Conservation (phyloP, 257 asterid species). For the Solanum chmielewskii region DNA sequence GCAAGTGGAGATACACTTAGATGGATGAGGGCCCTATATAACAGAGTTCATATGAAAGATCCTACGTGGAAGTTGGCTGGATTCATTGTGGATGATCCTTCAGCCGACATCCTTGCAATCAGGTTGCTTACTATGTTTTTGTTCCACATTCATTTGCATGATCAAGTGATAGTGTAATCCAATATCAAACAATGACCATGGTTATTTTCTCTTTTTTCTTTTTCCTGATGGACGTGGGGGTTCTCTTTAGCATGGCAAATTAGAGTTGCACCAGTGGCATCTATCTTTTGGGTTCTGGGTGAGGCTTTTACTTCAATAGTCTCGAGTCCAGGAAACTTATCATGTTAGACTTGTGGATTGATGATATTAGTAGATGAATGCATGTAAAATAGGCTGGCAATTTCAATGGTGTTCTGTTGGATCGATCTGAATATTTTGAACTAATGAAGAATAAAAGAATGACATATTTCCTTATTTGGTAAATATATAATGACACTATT, state of each 20-base stretch:
- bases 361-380: background rate
- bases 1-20: constrained; percentile 49
- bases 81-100: constrained; percentile 81
- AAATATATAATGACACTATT: background rate
- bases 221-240: background rate
- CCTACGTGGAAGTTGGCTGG: constrained; percentile 98
- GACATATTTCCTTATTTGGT: background rate
- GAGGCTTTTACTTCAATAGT: background rate
- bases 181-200: background rate
- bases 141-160: background rate
- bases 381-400: background rate
- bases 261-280: background rate
- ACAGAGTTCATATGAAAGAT: constrained; percentile 78
- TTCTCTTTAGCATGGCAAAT: background rate
- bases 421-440: background rate
- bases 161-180: background rate
- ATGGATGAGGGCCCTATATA: constrained; percentile 91
- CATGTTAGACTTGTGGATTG: background rate
- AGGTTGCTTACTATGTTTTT: constrained; percentile 23
- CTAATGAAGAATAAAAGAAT: background rate
- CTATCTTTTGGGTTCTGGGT: background rate
- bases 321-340: background rate
- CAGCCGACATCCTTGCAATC: constrained; percentile 53
- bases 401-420: background rate
- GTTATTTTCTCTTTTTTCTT: background rate